Percentiles rank a stretch among this genome's conserved stretches.
Conservation (phyloP, 257 asterid genomes). For the Ajuga chamaepitys region DNA sequence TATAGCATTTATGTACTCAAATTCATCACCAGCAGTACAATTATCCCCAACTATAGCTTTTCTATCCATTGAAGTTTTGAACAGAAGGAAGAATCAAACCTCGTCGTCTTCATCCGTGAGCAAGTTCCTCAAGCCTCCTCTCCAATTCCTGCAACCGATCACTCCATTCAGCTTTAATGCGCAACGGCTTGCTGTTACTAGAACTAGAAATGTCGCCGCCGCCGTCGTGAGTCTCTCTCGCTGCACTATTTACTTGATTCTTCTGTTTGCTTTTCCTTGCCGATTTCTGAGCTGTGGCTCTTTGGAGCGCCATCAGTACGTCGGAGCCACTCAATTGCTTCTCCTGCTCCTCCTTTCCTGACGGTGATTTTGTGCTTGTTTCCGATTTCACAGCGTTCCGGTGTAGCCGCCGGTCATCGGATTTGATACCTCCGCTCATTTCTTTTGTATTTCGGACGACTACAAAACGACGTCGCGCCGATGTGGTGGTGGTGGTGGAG, state of each 20-base stretch:
- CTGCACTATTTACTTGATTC: not conserved
- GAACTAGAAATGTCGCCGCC: not conserved
- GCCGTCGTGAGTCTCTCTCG: not conserved
- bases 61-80: no score
- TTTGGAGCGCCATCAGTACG: conserved; percentile 42
- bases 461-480: conserved; percentile 8
- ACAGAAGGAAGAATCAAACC: no score
- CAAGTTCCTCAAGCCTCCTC: conserved; percentile 30
- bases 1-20: no score
- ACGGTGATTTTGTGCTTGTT: not conserved
- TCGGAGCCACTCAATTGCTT: conserved; percentile 44
- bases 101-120: not conserved
- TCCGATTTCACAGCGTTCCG: not conserved
- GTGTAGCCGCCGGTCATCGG: not conserved
- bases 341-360: not conserved
- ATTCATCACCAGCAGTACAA: no score
- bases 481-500: conserved; percentile 13
- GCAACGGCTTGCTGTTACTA: conserved; percentile 16
- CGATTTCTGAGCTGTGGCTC: conserved; percentile 30
- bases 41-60: no score
- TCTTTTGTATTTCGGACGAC: not conserved
- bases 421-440: not conserved
- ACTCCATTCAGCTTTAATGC: conserved; percentile 43
- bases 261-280: conserved; percentile 15
- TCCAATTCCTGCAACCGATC: conserved; percentile 40